These are phyloP conservation scores for barley (Hordeum vulgare) DNA, from an alignment of 176 grass and related monocot genomes.

Conservation along the genomic window MorexV3_pseudomolecules_assembly NC_058522.1:87211781-87212280, in stretches of 20 bases:
- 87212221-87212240: conserved; percentile 70
- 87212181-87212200: conserved; percentile 57
- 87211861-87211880: too few species aligned
- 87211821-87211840: too few species aligned
- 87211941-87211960: too few species aligned
- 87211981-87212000: neutral
- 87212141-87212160: neutral
- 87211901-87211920: too few species aligned
- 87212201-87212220: conserved; percentile 34
- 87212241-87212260: conserved; percentile 94
- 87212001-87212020: neutral
- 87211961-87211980: neutral
- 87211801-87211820: too few species aligned
- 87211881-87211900: too few species aligned
- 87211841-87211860: too few species aligned
- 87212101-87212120: neutral
- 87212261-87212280: conserved; percentile 96
- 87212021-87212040: conserved; percentile 23
- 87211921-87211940: too few species aligned
- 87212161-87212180: neutral
- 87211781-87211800: too few species aligned
- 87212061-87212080: neutral
- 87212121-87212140: neutral
- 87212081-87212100: neutral
- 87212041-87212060: neutral